These are phyloP conservation scores for Aspergillus asperescens DNA, from an alignment of 495 filamentous ascomycete species.

Conservation along the genomic window DNA sequence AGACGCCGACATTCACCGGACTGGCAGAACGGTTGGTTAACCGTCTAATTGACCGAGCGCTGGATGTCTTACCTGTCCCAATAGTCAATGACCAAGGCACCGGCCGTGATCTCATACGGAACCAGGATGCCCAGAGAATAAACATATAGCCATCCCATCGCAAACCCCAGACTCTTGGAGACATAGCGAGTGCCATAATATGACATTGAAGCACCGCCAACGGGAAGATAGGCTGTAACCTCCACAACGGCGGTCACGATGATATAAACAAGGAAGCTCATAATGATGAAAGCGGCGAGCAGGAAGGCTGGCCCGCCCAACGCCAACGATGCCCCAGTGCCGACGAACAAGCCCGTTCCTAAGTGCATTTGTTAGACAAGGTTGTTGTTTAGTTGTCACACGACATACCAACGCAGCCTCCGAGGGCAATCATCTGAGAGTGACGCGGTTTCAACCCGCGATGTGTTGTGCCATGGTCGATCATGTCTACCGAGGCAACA, in stretches of 20 bases:
- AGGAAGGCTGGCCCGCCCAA: neutral
- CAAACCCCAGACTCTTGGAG: neutral
- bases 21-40: no score
- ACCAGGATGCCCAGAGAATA: conserved; percentile 1
- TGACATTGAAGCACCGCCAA: neutral
- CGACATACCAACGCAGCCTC: neutral
- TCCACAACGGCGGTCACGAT: neutral
- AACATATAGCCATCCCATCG: neutral
- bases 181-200: neutral
- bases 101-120: conserved; percentile 32
- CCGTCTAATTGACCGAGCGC: no score
- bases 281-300: neutral
- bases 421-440: conserved; percentile 2
- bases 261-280: neutral
- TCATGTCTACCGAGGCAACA: no score
- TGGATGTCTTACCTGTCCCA: conserved; percentile 49
- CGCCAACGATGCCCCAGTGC: neutral
- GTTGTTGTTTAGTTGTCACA: no score
- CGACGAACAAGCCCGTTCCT: neutral
- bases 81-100: conserved; percentile 61
- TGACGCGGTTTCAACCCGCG: neutral
- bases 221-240: neutral
- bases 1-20: conserved; percentile 37
- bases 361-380: no score
- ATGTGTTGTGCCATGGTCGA: neutral